Evolutionary conservation across 495 filamentous ascomycete species (phyloP).

Genomic region (Cladorrhinum samala): DNA sequence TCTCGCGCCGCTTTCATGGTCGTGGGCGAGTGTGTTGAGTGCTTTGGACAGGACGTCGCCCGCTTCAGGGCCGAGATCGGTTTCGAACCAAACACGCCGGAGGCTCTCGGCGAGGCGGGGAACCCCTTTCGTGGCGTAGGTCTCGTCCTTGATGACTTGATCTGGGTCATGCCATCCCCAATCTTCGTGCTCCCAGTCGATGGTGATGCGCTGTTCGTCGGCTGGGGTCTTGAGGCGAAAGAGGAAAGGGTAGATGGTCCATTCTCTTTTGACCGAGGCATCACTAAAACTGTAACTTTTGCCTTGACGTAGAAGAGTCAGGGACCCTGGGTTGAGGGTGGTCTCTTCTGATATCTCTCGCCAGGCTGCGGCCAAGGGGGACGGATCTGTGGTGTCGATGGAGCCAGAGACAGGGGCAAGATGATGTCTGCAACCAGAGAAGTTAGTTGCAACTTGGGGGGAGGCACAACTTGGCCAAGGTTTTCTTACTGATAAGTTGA

Average conservation of each 20-base stretch:
- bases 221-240: conserved; percentile 43
- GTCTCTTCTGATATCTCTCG: conserved; percentile 62
- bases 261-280: conserved; percentile 44
- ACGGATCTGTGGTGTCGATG: conserved; percentile 46
- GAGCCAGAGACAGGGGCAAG: conserved; percentile 56
- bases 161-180: conserved; percentile 52
- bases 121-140: conserved; percentile 39
- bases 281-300: conserved; percentile 55
- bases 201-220: conserved; percentile 38
- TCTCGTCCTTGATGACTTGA: conserved; percentile 21
- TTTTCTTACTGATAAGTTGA: conserved; percentile 45
- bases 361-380: conserved; percentile 50
- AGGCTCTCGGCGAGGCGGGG: conserved; percentile 52
- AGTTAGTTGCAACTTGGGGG: not conserved
- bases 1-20: conserved; percentile 52
- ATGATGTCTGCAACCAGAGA: conserved; percentile 35
- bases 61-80: conserved; percentile 34
- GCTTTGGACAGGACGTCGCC: conserved; percentile 40
- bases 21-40: conserved; percentile 40
- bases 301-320: conserved; percentile 50
- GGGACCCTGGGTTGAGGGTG: conserved; percentile 35
- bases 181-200: conserved; percentile 59
- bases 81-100: conserved; percentile 51
- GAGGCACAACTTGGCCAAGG: not conserved
- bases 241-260: conserved; percentile 59